phyloP scores from a whole-genome alignment of 73 alveolate species.

The Symbiodinium pilosum region DNA sequence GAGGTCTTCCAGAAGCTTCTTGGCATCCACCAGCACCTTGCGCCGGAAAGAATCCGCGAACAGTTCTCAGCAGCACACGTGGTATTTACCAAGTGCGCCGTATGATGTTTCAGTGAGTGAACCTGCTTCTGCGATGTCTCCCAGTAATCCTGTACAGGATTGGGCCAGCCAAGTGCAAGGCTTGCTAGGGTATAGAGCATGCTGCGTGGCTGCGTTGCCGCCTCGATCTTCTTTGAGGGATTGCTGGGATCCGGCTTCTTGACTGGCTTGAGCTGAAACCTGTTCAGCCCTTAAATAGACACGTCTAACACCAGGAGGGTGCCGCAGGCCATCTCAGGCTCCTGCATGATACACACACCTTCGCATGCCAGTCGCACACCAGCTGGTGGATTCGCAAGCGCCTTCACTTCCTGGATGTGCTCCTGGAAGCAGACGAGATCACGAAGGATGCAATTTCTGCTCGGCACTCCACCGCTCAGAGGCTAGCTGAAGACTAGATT shows the following conservation, averaged over 20 bases:
- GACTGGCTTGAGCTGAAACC: slow-evolving; percentile 95
- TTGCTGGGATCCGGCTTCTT: slow-evolving; percentile 90
- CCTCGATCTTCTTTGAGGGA: slow-evolving; percentile 96
- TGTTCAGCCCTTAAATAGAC: not conserved
- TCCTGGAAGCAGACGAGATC: too few species aligned
- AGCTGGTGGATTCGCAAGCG: slow-evolving; percentile 97
- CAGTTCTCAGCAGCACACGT: too few species aligned
- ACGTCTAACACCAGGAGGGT: not conserved
- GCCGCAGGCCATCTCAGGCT: not conserved
- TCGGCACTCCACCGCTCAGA: not conserved
- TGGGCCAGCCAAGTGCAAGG: too few species aligned
- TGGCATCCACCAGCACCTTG: slow-evolving; percentile 97
- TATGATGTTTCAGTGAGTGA: too few species aligned
- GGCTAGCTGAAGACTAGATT: too few species aligned
- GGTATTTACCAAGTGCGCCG: too few species aligned
- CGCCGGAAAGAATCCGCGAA: not conserved
- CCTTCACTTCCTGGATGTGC: slow-evolving; percentile 97
- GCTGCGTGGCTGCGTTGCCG: not conserved
- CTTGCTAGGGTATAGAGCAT: too few species aligned
- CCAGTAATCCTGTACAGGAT: slow-evolving; percentile 96
- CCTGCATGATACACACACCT: slow-evolving; percentile 96
- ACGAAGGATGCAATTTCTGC: too few species aligned
- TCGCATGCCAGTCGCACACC: slow-evolving; percentile 97
- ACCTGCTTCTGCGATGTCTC: slow-evolving; percentile 96
- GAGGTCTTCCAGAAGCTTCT: slow-evolving; percentile 96